Percentiles rank a stretch among this genome's conserved stretches.
phyloP scores from a whole-genome alignment of 2,329 filamentous ascomycete species.

The Chrysoporthe puriensis region DNA sequence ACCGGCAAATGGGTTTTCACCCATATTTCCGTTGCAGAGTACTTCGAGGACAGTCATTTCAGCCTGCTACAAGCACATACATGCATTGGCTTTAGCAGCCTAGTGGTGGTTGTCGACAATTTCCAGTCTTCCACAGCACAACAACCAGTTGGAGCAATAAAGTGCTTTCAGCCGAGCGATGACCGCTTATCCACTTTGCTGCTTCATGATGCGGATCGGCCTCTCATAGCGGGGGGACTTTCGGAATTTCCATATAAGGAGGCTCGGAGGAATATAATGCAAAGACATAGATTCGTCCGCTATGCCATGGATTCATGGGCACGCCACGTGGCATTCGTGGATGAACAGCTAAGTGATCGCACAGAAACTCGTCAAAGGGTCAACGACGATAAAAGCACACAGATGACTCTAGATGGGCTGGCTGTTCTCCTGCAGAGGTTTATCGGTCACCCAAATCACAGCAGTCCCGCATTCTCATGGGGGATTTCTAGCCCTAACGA shows the following conservation, averaged over 20 bases:
- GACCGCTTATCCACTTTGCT: too few relatives aligned
- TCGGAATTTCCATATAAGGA: too few relatives aligned
- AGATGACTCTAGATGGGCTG: neutral
- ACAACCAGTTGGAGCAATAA: too few relatives aligned
- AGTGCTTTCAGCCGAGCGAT: too few relatives aligned
- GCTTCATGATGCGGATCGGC: too few relatives aligned
- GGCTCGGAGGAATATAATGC: too few relatives aligned
- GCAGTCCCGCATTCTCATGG: too few relatives aligned
- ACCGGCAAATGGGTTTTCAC: conserved; percentile 22
- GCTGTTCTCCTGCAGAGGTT: neutral
- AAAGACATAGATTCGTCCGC: neutral
- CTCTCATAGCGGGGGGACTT: too few relatives aligned
- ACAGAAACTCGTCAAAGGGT: neutral
- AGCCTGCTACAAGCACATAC: conserved; percentile 22
- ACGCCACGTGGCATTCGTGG: neutral
- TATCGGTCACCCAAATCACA: neutral
- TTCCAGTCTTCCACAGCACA: too few relatives aligned
- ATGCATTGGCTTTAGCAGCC: neutral
- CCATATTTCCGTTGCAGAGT: conserved; percentile 31
- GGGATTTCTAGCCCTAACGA: too few relatives aligned
- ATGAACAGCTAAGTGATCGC: neutral
- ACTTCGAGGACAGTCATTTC: conserved; percentile 27
- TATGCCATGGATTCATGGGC: neutral
- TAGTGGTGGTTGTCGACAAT: neutral
- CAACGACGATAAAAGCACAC: neutral